phyloP scores from a whole-genome alignment of 306 rosid genomes.

The Vigna angularis region DNA sequence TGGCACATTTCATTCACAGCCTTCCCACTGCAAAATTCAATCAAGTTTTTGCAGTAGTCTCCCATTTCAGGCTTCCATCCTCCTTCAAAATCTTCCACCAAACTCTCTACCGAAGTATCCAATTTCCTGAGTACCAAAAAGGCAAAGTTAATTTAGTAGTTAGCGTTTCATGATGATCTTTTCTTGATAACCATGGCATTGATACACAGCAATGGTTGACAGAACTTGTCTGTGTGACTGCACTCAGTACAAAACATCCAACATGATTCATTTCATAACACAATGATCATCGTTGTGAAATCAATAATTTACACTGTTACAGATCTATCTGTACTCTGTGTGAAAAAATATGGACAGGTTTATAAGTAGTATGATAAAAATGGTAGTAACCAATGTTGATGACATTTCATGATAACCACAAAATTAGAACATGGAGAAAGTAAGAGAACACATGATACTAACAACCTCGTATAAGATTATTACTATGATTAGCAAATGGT shows the following conservation, averaged over 20 bases:
- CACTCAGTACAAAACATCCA: no score
- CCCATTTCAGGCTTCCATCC: conserved; percentile 59
- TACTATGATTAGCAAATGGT: neutral
- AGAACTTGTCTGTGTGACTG: no score
- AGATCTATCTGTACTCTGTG: no score
- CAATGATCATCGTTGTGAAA: no score
- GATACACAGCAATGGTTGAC: no score
- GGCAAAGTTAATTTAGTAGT: neutral
- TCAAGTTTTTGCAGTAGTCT: conserved; percentile 61
- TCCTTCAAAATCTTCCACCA: conserved; percentile 74
- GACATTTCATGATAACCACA: neutral
- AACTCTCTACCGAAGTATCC: conserved; percentile 56
- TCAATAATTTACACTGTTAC: no score
- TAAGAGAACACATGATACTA: neutral
- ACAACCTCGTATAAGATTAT: neutral
- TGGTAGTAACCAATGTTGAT: no score
- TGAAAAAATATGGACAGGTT: no score
- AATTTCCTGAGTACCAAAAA: conserved; percentile 49
- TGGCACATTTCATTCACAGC: conserved; percentile 50
- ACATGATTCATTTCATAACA: no score
- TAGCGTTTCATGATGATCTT: neutral
- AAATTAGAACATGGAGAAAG: neutral
- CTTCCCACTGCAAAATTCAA: conserved; percentile 80
- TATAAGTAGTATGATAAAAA: no score
- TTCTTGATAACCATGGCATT: no score